These are phyloP conservation scores for Fimicolochytrium jonesii DNA, from an alignment of 192 early-diverging fungal species.

Conservation along the genomic window DNA sequence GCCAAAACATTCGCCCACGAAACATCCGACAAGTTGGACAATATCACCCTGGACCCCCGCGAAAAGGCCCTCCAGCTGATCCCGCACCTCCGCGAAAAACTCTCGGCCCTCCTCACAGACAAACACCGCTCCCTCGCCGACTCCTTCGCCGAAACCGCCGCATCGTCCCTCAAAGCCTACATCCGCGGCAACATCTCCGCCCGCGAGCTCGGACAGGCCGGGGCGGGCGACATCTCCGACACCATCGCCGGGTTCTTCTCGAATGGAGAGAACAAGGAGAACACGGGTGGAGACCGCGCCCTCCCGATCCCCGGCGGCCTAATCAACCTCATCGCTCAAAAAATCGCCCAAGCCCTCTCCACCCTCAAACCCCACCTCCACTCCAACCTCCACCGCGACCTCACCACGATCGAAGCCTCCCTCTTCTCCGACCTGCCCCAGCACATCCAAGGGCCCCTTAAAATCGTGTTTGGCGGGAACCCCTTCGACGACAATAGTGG, in stretches of 20 bases:
- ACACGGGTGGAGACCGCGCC: conserved; percentile 9
- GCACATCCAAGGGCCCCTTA: conserved; percentile 12
- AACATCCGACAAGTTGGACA: neutral
- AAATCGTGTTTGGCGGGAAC: conserved; percentile 21
- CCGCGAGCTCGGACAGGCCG: conserved; percentile 11
- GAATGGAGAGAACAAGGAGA: conserved; percentile 8
- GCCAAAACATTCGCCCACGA: conserved; percentile 6
- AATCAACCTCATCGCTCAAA: conserved; percentile 5
- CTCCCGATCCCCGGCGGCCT: neutral
- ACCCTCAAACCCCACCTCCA: neutral
- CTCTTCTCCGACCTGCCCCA: conserved; percentile 15
- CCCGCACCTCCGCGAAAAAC: conserved; percentile 5
- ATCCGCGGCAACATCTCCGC: conserved; percentile 20
- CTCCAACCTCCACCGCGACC: conserved; percentile 7
- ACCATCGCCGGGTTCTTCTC: conserved; percentile 5
- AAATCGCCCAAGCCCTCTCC: neutral
- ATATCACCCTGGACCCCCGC: conserved; percentile 12
- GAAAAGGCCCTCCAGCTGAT: conserved; percentile 19
- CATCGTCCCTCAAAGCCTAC: conserved; percentile 11
- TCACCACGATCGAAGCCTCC: neutral
- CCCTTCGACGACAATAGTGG: neutral
- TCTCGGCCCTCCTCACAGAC: conserved; percentile 6
- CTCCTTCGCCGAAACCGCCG: conserved; percentile 9
- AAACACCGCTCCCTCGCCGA: conserved; percentile 19
- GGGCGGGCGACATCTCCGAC: conserved; percentile 7